A percentile compares a stretch with the other conserved stretches of the same genome.
phyloP scores from a whole-genome alignment of 345 rosid species.

The Eucalyptus erythrocorys region DNA sequence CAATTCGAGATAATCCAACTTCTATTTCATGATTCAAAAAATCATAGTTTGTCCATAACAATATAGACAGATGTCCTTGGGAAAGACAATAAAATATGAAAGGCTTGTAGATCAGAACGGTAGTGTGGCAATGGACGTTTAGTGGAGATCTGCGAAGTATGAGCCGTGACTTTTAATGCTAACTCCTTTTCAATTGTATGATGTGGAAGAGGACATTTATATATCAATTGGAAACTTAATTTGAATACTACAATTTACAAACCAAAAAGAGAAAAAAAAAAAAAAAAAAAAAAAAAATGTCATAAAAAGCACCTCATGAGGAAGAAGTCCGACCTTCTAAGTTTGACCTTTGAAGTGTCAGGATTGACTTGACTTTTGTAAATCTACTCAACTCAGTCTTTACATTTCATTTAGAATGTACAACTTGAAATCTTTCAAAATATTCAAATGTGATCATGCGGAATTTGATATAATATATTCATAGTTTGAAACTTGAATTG shows the following conservation, averaged over 20 bases:
- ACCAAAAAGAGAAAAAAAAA: background rate
- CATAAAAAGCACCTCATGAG: background rate
- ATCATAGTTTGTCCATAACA: background rate
- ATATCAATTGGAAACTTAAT: background rate
- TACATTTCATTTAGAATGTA: background rate
- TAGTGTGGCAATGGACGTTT: background rate
- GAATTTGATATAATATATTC: background rate
- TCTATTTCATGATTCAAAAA: background rate
- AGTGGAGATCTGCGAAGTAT: background rate
- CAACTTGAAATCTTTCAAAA: background rate
- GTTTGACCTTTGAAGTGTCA: rapidly evolving
- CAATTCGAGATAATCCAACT: background rate
- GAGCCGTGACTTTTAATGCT: background rate
- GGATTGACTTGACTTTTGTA: rapidly evolving
- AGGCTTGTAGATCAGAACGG: background rate
- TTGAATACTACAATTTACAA: background rate
- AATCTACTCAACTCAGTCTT: rapidly evolving
- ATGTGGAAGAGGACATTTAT: background rate
- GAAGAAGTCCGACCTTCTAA: background rate
- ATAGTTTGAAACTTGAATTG: background rate
- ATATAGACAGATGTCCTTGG: background rate
- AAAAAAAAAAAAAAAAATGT: too few species aligned
- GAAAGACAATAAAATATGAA: background rate
- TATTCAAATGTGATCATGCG: background rate
- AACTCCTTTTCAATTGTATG: rapidly evolving